Conservation (phyloP, 371 early-diverging fungal genomes). For the Dinochytrium kinnereticum region DNA sequence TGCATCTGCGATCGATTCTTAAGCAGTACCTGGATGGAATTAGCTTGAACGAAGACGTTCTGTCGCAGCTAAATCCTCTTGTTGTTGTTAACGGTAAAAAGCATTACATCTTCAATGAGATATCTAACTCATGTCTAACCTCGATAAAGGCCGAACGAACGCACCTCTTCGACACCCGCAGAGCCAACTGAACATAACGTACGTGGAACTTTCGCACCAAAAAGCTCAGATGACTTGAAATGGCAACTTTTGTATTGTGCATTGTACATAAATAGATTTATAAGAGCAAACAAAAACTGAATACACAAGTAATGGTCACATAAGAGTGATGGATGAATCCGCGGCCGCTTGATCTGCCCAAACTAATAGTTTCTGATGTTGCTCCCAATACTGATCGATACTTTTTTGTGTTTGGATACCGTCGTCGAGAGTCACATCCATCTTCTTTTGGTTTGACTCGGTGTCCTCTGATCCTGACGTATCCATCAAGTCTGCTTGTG, state of each 20-base stretch:
- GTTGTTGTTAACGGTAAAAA: slow-evolving; percentile 57
- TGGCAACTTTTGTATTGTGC: neutral
- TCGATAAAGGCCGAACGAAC: slow-evolving; percentile 31
- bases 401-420: neutral
- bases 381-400: neutral
- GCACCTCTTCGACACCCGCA: slow-evolving; percentile 42
- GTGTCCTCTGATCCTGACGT: too few species aligned
- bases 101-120: neutral
- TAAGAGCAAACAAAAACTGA: neutral
- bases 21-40: slow-evolving; percentile 64
- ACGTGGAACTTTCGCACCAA: slow-evolving; percentile 33
- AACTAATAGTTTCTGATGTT: neutral
- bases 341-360: neutral
- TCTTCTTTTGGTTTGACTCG: too few species aligned
- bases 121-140: neutral
- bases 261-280: neutral
- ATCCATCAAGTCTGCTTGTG: too few species aligned
- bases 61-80: slow-evolving; percentile 55
- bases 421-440: too few species aligned
- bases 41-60: slow-evolving; percentile 52
- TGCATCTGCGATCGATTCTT: slow-evolving; percentile 49
- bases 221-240: neutral
- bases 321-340: neutral
- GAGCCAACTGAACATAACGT: slow-evolving; percentile 39
- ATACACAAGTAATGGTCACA: neutral